A percentile compares a stretch with the other conserved stretches of the same genome.
phyloP scores from a whole-genome alignment of 495 filamentous ascomycete genomes.

The Pyrenula massariospora region DNA sequence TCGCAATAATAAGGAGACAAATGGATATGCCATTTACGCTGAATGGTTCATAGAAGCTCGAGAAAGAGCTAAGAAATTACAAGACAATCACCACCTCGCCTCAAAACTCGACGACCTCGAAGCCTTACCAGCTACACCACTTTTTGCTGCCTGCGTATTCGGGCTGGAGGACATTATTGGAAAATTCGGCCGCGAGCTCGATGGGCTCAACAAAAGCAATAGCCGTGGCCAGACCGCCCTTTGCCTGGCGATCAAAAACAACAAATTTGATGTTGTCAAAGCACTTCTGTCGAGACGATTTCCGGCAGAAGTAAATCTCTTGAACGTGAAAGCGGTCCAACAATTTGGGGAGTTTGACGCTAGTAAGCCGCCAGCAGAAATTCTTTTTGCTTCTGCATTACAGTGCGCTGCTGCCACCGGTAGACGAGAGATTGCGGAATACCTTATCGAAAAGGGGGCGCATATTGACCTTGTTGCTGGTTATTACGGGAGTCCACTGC shows the following conservation, averaged over 20 bases:
- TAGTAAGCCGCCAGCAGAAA: no score
- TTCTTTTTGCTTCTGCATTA: no score
- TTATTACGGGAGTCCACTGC: no score
- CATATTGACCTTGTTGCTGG: no score
- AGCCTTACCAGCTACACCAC: constrained; percentile 3
- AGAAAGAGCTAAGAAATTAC: constrained; percentile 2
- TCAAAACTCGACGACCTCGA: constrained; percentile 2
- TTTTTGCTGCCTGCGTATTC: constrained; percentile 10
- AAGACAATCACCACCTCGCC: constrained; percentile 2
- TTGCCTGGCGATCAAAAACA: constrained; percentile 8
- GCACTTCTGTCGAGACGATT: constrained; percentile 6
- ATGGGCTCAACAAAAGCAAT: constrained; percentile 8
- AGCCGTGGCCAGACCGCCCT: constrained; percentile 5
- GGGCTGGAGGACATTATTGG: constrained; percentile 7
- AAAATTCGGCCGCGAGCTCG: constrained; percentile 6
- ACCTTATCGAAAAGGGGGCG: no score
- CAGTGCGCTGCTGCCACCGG: no score
- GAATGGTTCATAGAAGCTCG: constrained; percentile 4
- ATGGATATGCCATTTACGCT: no score
- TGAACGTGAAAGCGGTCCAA: constrained; percentile 7
- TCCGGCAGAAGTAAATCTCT: constrained; percentile 7
- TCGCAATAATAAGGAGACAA: no score
- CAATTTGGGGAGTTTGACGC: constrained; percentile 7
- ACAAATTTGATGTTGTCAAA: constrained; percentile 8
- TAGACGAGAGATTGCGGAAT: no score